Base-by-base conservation (phyloP, 2,329 filamentous ascomycete genomes). In the Neoarthrinium moseri region DNA sequence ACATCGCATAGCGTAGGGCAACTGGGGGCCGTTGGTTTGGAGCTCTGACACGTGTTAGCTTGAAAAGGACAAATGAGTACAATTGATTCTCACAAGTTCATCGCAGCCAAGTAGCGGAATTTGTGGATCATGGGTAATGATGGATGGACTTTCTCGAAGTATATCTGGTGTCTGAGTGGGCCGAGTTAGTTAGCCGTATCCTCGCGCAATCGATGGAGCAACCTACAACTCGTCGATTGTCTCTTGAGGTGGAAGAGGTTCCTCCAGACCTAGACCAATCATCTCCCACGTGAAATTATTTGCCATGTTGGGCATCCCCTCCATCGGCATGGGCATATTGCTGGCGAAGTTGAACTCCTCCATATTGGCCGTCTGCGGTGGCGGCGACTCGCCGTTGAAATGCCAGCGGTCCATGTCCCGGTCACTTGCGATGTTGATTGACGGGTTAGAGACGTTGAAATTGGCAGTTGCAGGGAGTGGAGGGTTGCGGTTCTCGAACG, bases 1-100 rank as follows among this genome's bases (percentile, higher is more conserved):
- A 97, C 76, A 97, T 95, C 45, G 89, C 90, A 68, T 99, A 99
- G 56, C 94, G 84, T 40, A 99, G 71, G 53, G 87, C 90, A 23
- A 96, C 83, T 0, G 92, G 90, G 2, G 94, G 92, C 21, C 92
- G 83, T 71, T 91, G 85, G 51, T 84, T 84, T 15, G 90, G 90
- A n/a, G 89, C 82, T 43, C 81, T 84, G 27, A 41, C n/a, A 41
- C 46, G 3, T 43, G 58, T 54, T 22, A 47, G 42, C 27, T 32
- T 23, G 53, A 46, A 22, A 20, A 6, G 27, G 13, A 18, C 26
- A 15, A 13, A 17, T 43, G 6, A 21, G 3, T 34, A 11, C 32
- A 12, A 52, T 49, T 40, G 24, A 40, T 29, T 17, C 79, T 53
- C 70, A 84, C 67, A 96, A 75, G 59, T 92, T 90, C 84, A 96